Evolutionary conservation across 2,329 filamentous ascomycete species (phyloP).

Genomic region (Teratosphaeria pseudoeucalypti): DNA sequence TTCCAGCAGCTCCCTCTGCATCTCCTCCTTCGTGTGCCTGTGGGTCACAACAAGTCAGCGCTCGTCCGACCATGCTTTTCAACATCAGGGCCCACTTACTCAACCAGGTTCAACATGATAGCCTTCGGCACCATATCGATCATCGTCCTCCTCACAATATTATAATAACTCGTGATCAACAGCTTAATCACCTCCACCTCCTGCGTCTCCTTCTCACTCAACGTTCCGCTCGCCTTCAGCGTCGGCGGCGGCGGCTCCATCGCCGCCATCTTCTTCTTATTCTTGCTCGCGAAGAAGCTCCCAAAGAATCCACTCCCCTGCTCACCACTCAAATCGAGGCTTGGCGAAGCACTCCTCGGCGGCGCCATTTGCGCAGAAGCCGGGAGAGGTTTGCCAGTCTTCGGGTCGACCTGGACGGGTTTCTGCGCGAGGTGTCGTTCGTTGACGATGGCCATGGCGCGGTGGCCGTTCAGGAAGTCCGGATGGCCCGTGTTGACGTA

Average conservation of each 20-base stretch:
- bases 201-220: slow-evolving; percentile 87
- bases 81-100: slow-evolving; percentile 49
- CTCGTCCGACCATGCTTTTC: background rate
- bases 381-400: slow-evolving; percentile 90
- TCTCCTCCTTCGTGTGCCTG: slow-evolving; percentile 92
- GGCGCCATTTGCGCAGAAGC: slow-evolving; percentile 43
- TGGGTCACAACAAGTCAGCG: background rate
- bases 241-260: slow-evolving; percentile 93
- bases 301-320: slow-evolving; percentile 72
- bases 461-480: slow-evolving; percentile 92
- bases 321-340: slow-evolving; percentile 53
- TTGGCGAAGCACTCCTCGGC: slow-evolving; percentile 65
- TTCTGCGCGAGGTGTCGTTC: slow-evolving; percentile 74
- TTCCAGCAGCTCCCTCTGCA: slow-evolving; percentile 93
- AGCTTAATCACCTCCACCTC: slow-evolving; percentile 99
- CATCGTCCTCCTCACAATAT: slow-evolving; percentile 96
- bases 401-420: slow-evolving; percentile 92
- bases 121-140: slow-evolving; percentile 99
- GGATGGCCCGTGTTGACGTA: slow-evolving; percentile 99
- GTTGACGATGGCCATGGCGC: slow-evolving; percentile 96
- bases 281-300: slow-evolving; percentile 97
- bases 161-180: slow-evolving; percentile 92
- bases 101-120: slow-evolving; percentile 93
- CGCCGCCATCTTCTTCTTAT: slow-evolving; percentile 99
- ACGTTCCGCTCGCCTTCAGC: slow-evolving; percentile 84